Evolutionary conservation across 768 basidiomycete species (phyloP), one percentile per base, ranked within the genome.

Genomic region (Mrakia frigida): DNA sequence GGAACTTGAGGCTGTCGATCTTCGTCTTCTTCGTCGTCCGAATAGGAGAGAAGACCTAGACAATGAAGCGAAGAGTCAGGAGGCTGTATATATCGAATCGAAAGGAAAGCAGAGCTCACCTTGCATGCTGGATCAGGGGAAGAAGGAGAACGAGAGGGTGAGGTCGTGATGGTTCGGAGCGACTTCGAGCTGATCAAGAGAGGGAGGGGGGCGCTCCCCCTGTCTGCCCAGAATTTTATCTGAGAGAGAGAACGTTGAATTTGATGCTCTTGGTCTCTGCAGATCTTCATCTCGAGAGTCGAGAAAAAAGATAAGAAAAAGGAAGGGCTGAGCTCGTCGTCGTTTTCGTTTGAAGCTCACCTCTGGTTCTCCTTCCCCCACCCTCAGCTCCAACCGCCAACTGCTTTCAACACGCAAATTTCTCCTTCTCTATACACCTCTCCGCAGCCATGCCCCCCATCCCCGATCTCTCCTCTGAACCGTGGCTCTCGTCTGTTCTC

Each of bases 21-120:
- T 1, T 39, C 65, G 10, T 65, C 63, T 39, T 68, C 65, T 16
- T 65, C 63, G 65, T 68, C 65, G 37, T 68, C 65, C n/a, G 65
- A 68, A 39, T 68, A 68, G 0, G 65, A 68, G 21, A 68, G 65
- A 23, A 68, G 65, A 21, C 65, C 65, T 68, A 39, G 1, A 13
- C 5, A 23, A 21, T 3, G n/a, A 37, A 10, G 33, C 14, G 13
- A 37, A 3, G 16, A 18, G 61, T 63, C 33, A 37, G 61, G 14
- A 56, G 6, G 25, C 37, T 3, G n/a, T 37, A 31, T 13, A 10
- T 6, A 37, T 23, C 61, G 7, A 6, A 5, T 37, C 6, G 16
- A 7, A 10, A n/a, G 6, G n/a, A 6, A 9, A 4, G 6, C 6
- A 25, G 39, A 68, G 65, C 65, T 68, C 39, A 41, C 65, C 65